Evolutionary conservation across 192 early-diverging fungal genomes (phyloP).

Genomic region (Chytriomyces hyalinus): DNA sequence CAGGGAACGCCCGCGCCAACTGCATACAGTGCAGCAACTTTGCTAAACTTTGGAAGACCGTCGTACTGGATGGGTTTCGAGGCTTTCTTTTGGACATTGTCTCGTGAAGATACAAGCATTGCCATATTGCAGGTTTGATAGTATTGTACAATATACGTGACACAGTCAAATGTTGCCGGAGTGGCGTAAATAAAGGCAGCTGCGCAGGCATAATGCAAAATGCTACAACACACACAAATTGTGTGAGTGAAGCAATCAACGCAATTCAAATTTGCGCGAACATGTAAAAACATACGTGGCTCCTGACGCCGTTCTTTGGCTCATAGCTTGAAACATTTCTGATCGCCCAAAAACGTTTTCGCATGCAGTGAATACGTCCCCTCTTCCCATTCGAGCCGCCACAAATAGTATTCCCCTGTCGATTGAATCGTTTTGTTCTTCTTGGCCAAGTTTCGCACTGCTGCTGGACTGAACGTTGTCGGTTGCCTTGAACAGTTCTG

Average conservation of each 20-base stretch:
- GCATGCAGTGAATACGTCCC: constrained; percentile 5
- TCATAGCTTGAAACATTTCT: background rate
- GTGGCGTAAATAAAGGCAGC: constrained; percentile 2
- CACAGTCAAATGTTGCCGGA: background rate
- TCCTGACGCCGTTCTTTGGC: background rate
- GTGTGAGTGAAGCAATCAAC: too few species aligned
- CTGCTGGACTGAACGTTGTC: background rate
- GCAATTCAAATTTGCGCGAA: background rate
- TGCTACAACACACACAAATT: background rate
- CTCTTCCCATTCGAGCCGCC: constrained; percentile 7
- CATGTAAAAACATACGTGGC: constrained; percentile 3
- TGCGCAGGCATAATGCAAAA: constrained; percentile 21
- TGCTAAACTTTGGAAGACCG: background rate
- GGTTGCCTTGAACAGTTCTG: background rate
- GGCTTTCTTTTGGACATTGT: background rate
- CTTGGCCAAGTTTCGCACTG: background rate
- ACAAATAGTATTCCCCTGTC: background rate
- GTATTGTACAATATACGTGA: constrained; percentile 1
- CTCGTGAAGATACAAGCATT: background rate
- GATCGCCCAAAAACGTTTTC: background rate
- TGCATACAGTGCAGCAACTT: constrained; percentile 18
- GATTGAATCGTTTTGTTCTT: background rate
- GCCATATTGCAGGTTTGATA: background rate
- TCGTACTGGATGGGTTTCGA: background rate
- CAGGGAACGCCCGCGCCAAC: constrained; percentile 20